phyloP scores from a whole-genome alignment of 768 basidiomycete genomes.

The Serendipita sp. region DNA sequence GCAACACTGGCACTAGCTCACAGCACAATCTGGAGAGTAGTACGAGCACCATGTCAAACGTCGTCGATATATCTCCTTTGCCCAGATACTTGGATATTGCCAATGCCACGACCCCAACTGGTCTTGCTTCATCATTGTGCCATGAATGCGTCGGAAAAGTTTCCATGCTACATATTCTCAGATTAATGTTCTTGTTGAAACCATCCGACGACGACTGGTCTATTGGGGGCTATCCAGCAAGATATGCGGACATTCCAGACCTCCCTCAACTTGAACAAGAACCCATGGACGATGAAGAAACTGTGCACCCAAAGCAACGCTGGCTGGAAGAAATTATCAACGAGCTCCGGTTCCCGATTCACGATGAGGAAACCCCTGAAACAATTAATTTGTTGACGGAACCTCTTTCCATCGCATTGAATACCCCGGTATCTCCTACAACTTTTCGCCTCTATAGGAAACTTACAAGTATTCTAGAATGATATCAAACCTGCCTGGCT shows the following conservation, averaged over 20 bases:
- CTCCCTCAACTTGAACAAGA: conserved; percentile 13
- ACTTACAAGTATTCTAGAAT: neutral
- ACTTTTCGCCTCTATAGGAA: neutral
- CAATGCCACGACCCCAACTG: conserved; percentile 40
- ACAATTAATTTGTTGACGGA: neutral
- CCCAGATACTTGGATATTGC: conserved; percentile 43
- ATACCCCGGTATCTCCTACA: neutral
- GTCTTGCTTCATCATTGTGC: conserved; percentile 45
- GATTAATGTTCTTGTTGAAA: conserved; percentile 67
- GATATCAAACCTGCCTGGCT: neutral
- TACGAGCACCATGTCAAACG: conserved; percentile 21
- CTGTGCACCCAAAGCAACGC: neutral
- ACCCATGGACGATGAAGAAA: neutral
- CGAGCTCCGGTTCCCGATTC: conserved; percentile 1
- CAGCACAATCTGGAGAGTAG: conserved; percentile 28
- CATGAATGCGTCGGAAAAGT: conserved; percentile 45
- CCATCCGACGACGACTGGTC: conserved; percentile 71
- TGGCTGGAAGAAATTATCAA: conserved; percentile 3
- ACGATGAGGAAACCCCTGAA: neutral
- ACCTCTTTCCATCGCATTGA: neutral
- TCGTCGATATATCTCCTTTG: conserved; percentile 26
- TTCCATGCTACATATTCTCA: conserved; percentile 44
- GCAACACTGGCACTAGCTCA: conserved; percentile 10
- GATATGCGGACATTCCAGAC: conserved; percentile 43
- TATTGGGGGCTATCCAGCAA: conserved; percentile 50